A percentile compares a stretch with the other conserved stretches of the same genome.
Evolutionary conservation across 2,329 filamentous ascomycete species (phyloP).

Genomic region (Fusarium redolens): DNA sequence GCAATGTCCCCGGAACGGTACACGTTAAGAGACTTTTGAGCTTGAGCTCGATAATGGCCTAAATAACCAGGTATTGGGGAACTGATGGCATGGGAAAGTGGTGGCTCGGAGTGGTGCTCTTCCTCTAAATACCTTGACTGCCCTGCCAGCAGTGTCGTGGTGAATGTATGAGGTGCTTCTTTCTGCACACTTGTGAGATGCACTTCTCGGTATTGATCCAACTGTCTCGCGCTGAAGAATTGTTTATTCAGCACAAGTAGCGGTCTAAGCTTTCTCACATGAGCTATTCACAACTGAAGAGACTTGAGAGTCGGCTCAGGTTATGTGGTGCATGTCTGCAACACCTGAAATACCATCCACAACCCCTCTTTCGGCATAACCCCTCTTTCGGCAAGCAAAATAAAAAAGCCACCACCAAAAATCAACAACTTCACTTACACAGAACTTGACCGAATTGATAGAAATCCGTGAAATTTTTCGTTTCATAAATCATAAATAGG

Average conservation of each 20-base stretch:
- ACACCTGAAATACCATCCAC: no score
- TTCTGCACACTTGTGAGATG: fast-evolving
- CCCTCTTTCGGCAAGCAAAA: no score
- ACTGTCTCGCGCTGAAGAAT: fast-evolving
- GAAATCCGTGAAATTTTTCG: no score
- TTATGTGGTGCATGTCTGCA: not conserved
- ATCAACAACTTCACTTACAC: no score
- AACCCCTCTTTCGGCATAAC: no score
- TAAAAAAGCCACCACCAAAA: no score
- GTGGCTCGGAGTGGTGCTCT: fast-evolving
- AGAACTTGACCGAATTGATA: no score
- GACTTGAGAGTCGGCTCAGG: no score
- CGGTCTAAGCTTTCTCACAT: fast-evolving
- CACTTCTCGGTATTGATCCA: fast-evolving
- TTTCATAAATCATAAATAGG: no score
- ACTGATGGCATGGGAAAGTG: fast-evolving
- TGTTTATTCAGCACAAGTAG: not conserved
- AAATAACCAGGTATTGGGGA: no score
- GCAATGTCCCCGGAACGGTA: not conserved
- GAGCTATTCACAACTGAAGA: fast-evolving
- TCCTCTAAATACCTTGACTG: not conserved
- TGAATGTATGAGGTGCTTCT: not conserved
- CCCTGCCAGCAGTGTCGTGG: fast-evolving
- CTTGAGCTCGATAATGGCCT: not conserved
- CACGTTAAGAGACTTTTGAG: fast-evolving